Percentiles rank a stretch among this genome's conserved stretches.
Conservation (phyloP, 2,329 filamentous ascomycete species). For the Hypoxylon sp. region DNA sequence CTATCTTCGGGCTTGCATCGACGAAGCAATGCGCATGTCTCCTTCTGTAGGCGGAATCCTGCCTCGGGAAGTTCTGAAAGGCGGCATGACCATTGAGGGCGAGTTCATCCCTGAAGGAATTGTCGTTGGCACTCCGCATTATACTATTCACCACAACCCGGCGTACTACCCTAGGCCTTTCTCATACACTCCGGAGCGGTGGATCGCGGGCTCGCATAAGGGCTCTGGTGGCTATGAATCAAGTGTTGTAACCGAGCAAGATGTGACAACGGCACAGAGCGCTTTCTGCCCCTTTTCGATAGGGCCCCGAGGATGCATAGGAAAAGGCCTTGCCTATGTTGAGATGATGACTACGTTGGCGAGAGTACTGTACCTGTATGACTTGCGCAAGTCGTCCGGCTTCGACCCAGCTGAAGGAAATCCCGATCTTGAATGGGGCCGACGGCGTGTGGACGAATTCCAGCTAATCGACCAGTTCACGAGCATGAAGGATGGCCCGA, state of each 20-base stretch:
- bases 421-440: slow-evolving; percentile 65
- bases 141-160: slow-evolving; percentile 77
- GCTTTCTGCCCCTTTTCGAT: slow-evolving; percentile 84
- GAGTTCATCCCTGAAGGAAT: slow-evolving; percentile 70
- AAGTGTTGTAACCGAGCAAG: slow-evolving; percentile 63
- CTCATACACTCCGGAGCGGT: slow-evolving; percentile 74
- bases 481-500: slow-evolving; percentile 78
- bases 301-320: slow-evolving; percentile 79
- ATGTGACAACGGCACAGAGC: slow-evolving; percentile 70
- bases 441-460: slow-evolving; percentile 72
- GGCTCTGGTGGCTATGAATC: slow-evolving; percentile 51
- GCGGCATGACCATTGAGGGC: slow-evolving; percentile 69
- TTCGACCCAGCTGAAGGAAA: slow-evolving; percentile 68
- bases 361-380: slow-evolving; percentile 72
- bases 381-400: slow-evolving; percentile 68
- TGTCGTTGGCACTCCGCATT: slow-evolving; percentile 76
- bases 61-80: slow-evolving; percentile 71
- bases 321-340: slow-evolving; percentile 77
- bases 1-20: slow-evolving; percentile 76
- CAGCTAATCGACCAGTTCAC: slow-evolving; percentile 82
- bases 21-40: slow-evolving; percentile 75
- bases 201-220: slow-evolving; percentile 67
- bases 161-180: slow-evolving; percentile 73
- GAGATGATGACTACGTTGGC: slow-evolving; percentile 77
- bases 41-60: slow-evolving; percentile 73